A percentile compares a stretch with the other conserved stretches of the same genome.
Conservation (phyloP, 176 grass and related monocot species). For the Bonia amplexicaulis region DNA sequence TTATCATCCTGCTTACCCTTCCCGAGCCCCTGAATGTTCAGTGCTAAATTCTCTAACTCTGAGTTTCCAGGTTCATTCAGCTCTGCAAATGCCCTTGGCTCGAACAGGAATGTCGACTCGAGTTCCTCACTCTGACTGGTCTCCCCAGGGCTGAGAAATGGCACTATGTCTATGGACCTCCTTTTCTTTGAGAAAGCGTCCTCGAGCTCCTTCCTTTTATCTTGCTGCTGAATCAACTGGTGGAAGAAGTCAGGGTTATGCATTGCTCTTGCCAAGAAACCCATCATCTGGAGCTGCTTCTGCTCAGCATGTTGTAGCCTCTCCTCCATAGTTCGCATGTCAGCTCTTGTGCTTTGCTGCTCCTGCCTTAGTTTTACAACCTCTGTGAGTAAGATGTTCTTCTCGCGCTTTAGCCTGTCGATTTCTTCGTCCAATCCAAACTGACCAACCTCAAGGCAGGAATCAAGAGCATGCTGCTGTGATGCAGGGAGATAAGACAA, state of each 20-base stretch:
- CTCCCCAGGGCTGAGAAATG: background rate
- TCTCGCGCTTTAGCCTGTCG: conserved; percentile 51
- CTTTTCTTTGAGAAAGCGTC: conserved; percentile 49
- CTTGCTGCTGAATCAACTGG: conserved; percentile 54
- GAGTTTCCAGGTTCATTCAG: conserved; percentile 18
- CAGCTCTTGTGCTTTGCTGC: conserved; percentile 48
- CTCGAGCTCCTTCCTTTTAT: conserved; percentile 48
- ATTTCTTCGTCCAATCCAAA: conserved; percentile 61
- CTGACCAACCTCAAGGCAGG: conserved; percentile 55
- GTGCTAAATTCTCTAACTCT: conserved; percentile 44
- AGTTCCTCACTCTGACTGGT: background rate
- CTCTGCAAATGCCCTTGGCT: conserved; percentile 5
- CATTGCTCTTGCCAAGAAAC: conserved; percentile 71
- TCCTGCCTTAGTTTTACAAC: conserved; percentile 73
- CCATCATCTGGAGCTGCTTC: conserved; percentile 67
- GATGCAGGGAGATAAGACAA: conserved; percentile 8
- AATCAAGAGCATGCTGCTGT: conserved; percentile 13
- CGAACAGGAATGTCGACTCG: conserved; percentile 3
- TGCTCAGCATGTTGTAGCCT: conserved; percentile 45
- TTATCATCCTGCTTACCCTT: background rate
- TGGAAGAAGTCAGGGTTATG: conserved; percentile 67
- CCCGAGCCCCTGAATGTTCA: conserved; percentile 38
- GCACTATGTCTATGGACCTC: conserved; percentile 44
- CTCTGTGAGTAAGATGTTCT: conserved; percentile 60
- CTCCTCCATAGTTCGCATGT: conserved; percentile 58